A percentile compares a stretch with the other conserved stretches of the same genome.
Evolutionary conservation across 768 basidiomycete species (phyloP).

Genomic region (Boletus tomentosulus): DNA sequence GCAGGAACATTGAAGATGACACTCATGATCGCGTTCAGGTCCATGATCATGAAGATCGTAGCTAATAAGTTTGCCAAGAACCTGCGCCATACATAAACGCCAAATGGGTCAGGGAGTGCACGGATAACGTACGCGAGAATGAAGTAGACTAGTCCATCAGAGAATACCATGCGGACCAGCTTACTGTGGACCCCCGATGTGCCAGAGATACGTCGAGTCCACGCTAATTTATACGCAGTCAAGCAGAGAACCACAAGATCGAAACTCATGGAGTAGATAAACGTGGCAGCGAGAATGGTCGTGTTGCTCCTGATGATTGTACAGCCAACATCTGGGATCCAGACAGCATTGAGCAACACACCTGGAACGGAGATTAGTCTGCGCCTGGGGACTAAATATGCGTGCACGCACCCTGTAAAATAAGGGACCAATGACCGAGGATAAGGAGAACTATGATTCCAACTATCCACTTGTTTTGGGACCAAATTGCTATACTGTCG

Average conservation of each 20-base stretch:
- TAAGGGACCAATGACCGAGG: slow-evolving; percentile 67
- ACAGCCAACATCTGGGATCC: slow-evolving; percentile 49
- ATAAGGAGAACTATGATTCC: slow-evolving; percentile 49
- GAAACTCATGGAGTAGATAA: slow-evolving; percentile 76
- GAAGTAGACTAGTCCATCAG: slow-evolving; percentile 72
- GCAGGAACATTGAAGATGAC: slow-evolving; percentile 65
- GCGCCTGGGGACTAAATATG: not conserved
- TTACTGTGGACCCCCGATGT: slow-evolving; percentile 34
- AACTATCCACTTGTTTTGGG: slow-evolving; percentile 51
- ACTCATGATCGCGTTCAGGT: slow-evolving; percentile 64
- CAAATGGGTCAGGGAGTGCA: slow-evolving; percentile 22
- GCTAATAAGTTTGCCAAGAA: slow-evolving; percentile 41
- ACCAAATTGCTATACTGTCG: slow-evolving; percentile 61
- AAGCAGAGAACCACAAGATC: slow-evolving; percentile 58
- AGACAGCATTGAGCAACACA: slow-evolving; percentile 53
- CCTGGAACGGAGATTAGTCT: slow-evolving; percentile 33
- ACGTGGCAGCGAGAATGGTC: slow-evolving; percentile 60
- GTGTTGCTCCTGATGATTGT: slow-evolving; percentile 58
- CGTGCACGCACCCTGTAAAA: slow-evolving; percentile 50
- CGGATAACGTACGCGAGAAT: slow-evolving; percentile 55
- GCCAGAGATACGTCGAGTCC: slow-evolving; percentile 17
- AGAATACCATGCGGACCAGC: slow-evolving; percentile 61
- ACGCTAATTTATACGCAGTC: slow-evolving; percentile 55
- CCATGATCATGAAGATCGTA: slow-evolving; percentile 59
- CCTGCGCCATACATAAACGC: slow-evolving; percentile 18